Evolutionary conservation across 306 rosid genomes (phyloP), one percentile per base, ranked within the genome.

Genomic region (Leucaena leucocephala): DNA sequence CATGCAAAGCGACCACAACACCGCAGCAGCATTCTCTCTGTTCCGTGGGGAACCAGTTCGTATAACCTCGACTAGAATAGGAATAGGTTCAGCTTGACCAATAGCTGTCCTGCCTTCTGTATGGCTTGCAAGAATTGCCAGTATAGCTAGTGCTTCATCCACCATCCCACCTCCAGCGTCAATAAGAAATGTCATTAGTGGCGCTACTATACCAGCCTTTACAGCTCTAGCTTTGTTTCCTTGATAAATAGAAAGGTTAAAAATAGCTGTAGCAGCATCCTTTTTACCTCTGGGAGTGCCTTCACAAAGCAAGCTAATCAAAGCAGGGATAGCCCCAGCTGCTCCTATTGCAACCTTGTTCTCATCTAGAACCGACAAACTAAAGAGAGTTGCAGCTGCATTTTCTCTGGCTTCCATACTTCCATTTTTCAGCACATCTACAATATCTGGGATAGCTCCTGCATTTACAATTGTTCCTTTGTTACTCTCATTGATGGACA

Each of bases 331-430:
- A 16, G 99, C 99, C 85, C 99, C 97, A n/a, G 99, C 98, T 55
- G 93, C 98, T 65, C 99, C 99, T 52, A 96, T 93, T 19, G 91
- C 87, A 64, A 91, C 94, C 85, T 91, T 96, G 90, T 91, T 90
- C 88, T 96, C 99, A 34, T 96, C 99, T 22, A 96, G 71, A 14
- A 91, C 98, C 0, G 99, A 93, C 82, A 96, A 88, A 69, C 98
- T 93, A 83, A 96, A 96, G 78, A 96, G 98, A 46, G 99, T 93
- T 15, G 99, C 99, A 55, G 98, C 99, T 40, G 99, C 99, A 27
- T 96, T 96, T 84, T 93, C 99, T 87, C 99, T 89, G 72, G 98
- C 98, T 76, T 96, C 99, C 94, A 89, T 93, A 89, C 97, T 96
- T 8, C 98, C 98, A 66, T 85, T 90, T 87, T 71, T 93, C 89